A percentile compares a stretch with the other conserved stretches of the same genome.
These are phyloP conservation scores for Biscutella laevigata DNA, from an alignment of 441 rosid genomes.

Conservation along the genomic window DNA sequence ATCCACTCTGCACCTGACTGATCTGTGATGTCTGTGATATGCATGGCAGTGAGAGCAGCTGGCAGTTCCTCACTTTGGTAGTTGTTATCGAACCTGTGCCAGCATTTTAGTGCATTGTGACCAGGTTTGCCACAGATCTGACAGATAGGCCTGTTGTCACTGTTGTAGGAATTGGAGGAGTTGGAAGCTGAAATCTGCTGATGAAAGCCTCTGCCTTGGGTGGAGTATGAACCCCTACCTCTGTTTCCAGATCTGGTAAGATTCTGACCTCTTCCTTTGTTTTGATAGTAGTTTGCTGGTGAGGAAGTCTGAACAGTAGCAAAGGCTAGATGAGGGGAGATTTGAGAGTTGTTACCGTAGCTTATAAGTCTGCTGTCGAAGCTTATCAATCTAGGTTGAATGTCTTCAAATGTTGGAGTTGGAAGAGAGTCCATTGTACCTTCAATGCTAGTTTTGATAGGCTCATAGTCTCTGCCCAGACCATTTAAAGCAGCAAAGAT, in stretches of 20 bases:
- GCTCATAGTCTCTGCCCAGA: neutral
- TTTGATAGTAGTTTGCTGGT: no score
- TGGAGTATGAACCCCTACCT: neutral
- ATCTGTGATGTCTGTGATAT: fast-evolving
- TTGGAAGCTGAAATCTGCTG: neutral
- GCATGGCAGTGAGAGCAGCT: fast-evolving
- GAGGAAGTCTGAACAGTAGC: no score
- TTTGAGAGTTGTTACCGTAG: fast-evolving
- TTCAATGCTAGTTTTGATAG: neutral
- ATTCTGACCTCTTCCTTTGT: no score
- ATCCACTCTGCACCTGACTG: fast-evolving
- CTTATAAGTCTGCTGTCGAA: neutral
- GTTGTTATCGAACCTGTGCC: neutral
- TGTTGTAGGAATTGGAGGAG: neutral
- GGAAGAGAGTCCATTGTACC: fast-evolving
- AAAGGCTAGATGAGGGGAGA: neutral
- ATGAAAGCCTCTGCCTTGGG: neutral
- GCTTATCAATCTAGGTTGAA: fast-evolving
- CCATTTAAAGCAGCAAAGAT: neutral
- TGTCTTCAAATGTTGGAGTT: fast-evolving
- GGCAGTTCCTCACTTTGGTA: fast-evolving
- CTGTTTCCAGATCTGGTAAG: neutral
- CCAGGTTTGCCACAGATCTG: neutral
- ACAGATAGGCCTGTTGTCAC: neutral
- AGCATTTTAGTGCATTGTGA: neutral